Base-by-base conservation (phyloP, 331 rosid species). In the Prunus yedoensis region DNA sequence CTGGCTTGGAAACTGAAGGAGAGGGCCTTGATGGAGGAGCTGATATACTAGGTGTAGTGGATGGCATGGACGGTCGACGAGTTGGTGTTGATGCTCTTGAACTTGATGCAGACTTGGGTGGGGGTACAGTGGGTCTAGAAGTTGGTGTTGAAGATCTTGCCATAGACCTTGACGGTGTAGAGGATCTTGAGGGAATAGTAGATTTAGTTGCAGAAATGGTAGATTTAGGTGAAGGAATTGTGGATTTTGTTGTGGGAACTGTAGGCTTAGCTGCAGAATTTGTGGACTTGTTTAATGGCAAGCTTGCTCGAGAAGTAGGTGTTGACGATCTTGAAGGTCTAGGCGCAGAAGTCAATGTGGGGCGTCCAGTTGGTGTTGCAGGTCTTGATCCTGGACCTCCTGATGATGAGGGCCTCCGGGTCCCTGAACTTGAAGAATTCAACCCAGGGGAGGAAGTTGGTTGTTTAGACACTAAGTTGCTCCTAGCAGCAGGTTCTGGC, bases 81-180 rank as follows among this genome's bases (percentile, higher is more conserved):
- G 91, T 88, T 52, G 99, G 97, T 23, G 99, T 95, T 57, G 99
- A 74, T 68, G 97, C 90, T 85, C 97, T 85, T 60, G 96, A 84
- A 74, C 97, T 85, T 60, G 96, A 84, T 75, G 80, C 66, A 58
- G 97, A 43, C 80, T 85, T 90, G 45, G 97, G 82, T 71, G 92
- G 83, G 76, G 97, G 89, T 69, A 91, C 74, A 75, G 93, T 85
- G 75, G 97, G 85, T 78, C 96, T 85, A 74, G 91, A 73, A 66
- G 93, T 89, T 67, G 97, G 99, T 27, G 97, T 90, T 77, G 96
- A 90, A 41, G 99, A 87, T 83, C 97, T 88, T 63, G 89, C 80
- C 1, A 81, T 75, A 60, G 94, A 70, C 79, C 97, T 84, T 75
- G 93, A 80, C 54, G 99, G 96, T 41, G 97, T 89, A 14, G 97